Evolutionary conservation across 2,329 filamentous ascomycete genomes (phyloP), one percentile per base, ranked within the genome.

Genomic region (Hypoxylon sp.): DNA sequence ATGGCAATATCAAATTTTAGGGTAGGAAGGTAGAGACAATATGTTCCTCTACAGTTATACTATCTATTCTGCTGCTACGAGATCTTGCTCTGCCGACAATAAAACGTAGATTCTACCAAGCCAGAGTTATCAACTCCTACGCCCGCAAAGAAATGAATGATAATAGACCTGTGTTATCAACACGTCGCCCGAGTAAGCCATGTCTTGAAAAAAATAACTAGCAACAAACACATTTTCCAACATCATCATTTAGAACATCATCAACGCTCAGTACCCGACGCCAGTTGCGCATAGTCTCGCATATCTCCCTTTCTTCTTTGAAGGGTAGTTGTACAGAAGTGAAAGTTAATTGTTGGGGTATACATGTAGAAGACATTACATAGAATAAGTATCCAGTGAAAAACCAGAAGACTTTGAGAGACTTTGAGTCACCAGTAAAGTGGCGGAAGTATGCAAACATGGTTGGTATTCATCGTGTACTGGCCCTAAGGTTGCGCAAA

Each of bases 401-500:
- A 14, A 52, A 27, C 25, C 23, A 6, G 16, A 29, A 41, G 43
- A 14, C 19, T 23, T 25, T 19, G 19, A 21, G 34, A 41, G 43
- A 14, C 19, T 23, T 25, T 19, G 19, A 21, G 34, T 41, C 27
- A 34, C 41, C 14, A 12, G 14, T 16, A 50, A 53, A 58, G 27
- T 54, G 50, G 52, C 19, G 34, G 4, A 55, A 54, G 34, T 39
- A 61, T 32, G 51, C n/a, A 41, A 30, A 47, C 45, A 52, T 50
- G 4, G 47, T 45, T 34, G 50, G 4, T 23, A 47, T 57, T 71
- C 50, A 72, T 65, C 63, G 66, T 23, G 69, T 65, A 47, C 57
- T 65, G 16, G 72, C 55, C 2, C 57, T 57, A 50, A 71, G 67
- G 34, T 64, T 71, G 34, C 65, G 81, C 61, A 87, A 70, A 8